Evolutionary conservation across 352 stramenopile genomes (phyloP).

Genomic region (Phytophthora tubulina): DNA sequence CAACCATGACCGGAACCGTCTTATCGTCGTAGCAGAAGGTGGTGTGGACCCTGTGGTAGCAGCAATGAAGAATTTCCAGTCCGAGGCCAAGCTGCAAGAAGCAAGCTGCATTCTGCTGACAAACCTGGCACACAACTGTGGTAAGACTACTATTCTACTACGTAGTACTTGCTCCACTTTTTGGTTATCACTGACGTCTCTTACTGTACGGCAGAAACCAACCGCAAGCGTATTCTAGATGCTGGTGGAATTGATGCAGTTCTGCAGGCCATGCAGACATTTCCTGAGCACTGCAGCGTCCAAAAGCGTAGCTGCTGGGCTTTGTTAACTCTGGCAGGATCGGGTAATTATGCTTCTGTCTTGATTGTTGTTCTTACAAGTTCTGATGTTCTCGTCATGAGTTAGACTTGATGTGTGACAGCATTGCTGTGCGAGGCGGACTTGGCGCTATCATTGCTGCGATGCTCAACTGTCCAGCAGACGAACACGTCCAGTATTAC

Average conservation of each 20-base stretch:
- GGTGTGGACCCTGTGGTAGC: slow-evolving; percentile 62
- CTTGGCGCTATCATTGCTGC: slow-evolving; percentile 74
- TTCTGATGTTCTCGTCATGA: slow-evolving; percentile 1
- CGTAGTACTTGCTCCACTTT: neutral
- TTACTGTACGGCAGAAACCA: slow-evolving; percentile 68
- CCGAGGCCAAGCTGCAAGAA: slow-evolving; percentile 76
- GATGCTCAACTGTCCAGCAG: slow-evolving; percentile 78
- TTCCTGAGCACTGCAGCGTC: slow-evolving; percentile 69
- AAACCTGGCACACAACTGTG: slow-evolving; percentile 89
- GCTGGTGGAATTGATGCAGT: slow-evolving; percentile 82
- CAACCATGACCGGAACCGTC: slow-evolving; percentile 79
- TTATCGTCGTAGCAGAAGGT: slow-evolving; percentile 76
- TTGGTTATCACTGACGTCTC: neutral
- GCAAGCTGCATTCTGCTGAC: slow-evolving; percentile 79
- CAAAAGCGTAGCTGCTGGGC: slow-evolving; percentile 90
- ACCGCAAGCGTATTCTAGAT: slow-evolving; percentile 78
- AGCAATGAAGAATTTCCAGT: slow-evolving; percentile 70
- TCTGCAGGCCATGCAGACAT: slow-evolving; percentile 86
- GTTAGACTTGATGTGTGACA: slow-evolving; percentile 74
- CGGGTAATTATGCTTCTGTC: slow-evolving; percentile 42
- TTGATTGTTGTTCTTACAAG: neutral
- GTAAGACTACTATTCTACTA: slow-evolving; percentile 35
- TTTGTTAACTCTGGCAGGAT: slow-evolving; percentile 83
- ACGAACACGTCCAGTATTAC: slow-evolving; percentile 72
- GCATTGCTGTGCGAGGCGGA: slow-evolving; percentile 65